Evolutionary conservation across 2,329 filamentous ascomycete genomes (phyloP), one percentile per base, ranked within the genome.

Genomic region (Cordyceps javanica): DNA sequence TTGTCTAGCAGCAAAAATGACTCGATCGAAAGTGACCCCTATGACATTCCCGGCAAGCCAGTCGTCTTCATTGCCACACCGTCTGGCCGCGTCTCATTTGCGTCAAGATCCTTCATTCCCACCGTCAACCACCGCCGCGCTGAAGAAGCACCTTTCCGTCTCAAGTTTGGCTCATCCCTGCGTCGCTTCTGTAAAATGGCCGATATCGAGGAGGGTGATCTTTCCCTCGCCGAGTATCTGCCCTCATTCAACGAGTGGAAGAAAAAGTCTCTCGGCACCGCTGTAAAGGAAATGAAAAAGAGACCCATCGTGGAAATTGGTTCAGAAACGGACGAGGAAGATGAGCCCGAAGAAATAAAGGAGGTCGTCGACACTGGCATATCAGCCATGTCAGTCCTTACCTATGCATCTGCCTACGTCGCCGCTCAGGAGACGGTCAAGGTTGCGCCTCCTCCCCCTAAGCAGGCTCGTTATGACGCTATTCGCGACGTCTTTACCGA

Each of bases 21-120:
- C 26, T 60, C 67, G 3, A 76, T 77, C 62, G 64, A 70, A 1
- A 71, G 75, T 4, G 66, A 65, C 19, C 69, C 72, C 0, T 73
- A 72, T 44, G 70, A 76, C 50, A 73, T 77, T 59, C 76, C 76
- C 11, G 72, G 74, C 30, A 74, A 73, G 51, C 78, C 80, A 4
- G 68, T 81, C 5, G 77, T 82, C 26, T 77, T 77, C 58, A 72
- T 81, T 52, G 75, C 76, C 23, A 70, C 72, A 32, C 74, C 77
- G 3, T 72, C 73, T 14, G 78, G 79, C 19, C 73, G 73, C 55
- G 76, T 77, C 26, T 68, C 76, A 1, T 78, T 80, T 59, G 73
- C 78, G 19, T 82, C 79, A 9, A 74, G 80, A 21, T 73, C 72
- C 3, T 73, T 69, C 62, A 69, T 70, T 34, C 65, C 67, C 44